A percentile compares a stretch with the other conserved stretches of the same genome.
phyloP scores from a whole-genome alignment of 371 early-diverging fungal species.

The Umbelopsis sp. region DNA sequence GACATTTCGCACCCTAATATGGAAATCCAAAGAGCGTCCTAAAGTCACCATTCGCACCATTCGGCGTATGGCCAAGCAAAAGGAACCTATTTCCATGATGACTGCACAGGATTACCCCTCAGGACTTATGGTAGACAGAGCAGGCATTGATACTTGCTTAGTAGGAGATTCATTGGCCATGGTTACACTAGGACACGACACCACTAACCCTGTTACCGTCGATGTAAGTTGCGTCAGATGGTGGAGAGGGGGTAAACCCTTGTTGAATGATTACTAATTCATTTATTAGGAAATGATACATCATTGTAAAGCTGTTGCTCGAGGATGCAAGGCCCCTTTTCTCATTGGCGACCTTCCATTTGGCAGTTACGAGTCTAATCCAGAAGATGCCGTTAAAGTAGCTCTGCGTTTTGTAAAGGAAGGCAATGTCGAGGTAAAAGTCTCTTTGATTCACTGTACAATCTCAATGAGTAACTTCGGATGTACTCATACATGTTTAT shows the following conservation, averaged over 20 bases:
- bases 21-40: constrained; percentile 38
- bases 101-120: constrained; percentile 93
- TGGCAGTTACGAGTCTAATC: constrained; percentile 85
- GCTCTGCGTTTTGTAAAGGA: constrained; percentile 86
- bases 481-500: not conserved
- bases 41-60: constrained; percentile 89
- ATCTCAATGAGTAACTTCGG: not conserved
- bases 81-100: constrained; percentile 82
- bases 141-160: constrained; percentile 84
- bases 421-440: constrained; percentile 78
- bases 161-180: constrained; percentile 97
- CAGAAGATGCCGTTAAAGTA: constrained; percentile 74
- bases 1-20: constrained; percentile 10
- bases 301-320: constrained; percentile 88
- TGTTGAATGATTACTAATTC: not conserved
- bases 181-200: constrained; percentile 90
- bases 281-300: constrained; percentile 88
- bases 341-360: constrained; percentile 90
- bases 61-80: constrained; percentile 68
- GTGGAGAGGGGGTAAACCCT: too few relatives aligned
- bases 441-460: not conserved
- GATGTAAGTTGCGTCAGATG: constrained; percentile 55
- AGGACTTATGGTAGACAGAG: constrained; percentile 78
- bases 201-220: constrained; percentile 85
- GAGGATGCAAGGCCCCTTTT: constrained; percentile 79